Evolutionary conservation across 2,329 filamentous ascomycete species (phyloP), one percentile per base, ranked within the genome.

Genomic region (Scedosporium aurantiacum): DNA sequence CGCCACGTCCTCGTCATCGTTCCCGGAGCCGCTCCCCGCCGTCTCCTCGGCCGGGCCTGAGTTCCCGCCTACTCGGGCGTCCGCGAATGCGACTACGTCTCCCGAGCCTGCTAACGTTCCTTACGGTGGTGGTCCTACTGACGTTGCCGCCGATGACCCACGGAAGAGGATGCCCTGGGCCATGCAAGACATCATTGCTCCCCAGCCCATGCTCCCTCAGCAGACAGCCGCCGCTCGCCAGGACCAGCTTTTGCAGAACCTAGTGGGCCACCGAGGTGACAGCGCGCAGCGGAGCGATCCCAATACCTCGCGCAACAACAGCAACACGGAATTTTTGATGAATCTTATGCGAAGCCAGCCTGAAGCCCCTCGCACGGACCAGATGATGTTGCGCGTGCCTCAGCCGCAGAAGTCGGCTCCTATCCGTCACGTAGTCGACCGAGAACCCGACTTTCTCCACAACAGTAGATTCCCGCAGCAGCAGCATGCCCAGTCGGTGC

Each of bases 251-350:
- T 69, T 86, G 5, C 82, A 85, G 65, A 83, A 86, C 21, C 74
- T 87, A 28, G 79, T 85, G 25, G 78, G 78, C 8, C 83, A 84
- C 57, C 79, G 79, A 45, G 74, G 78, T 14, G 76, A 80, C 18
- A 82, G 76, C 67, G 78, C 76, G 16, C 71, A 70, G 5, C 76
- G 80, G 40, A 71, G 74, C 41, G 79, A 82, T 59, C 76, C 76
- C 63, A 73, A 65, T 66, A 65, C 64, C 60, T 70, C 70, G 66
- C 77, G 75, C 57, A 79, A 76, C 69, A 86, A 82, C 70, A 83
- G 79, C 67, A 89, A 93, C 67, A 84, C 88, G n/a, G 89, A 95
- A 65, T 92, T 94, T 70, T 76, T 96, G 57, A 89, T 96, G 73
- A 89, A 86, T 64, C 79, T 96, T 32, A 94, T 96, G 89, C 78